phyloP scores from a whole-genome alignment of 2,329 filamentous ascomycete species.

The Aspergillus sp. region DNA sequence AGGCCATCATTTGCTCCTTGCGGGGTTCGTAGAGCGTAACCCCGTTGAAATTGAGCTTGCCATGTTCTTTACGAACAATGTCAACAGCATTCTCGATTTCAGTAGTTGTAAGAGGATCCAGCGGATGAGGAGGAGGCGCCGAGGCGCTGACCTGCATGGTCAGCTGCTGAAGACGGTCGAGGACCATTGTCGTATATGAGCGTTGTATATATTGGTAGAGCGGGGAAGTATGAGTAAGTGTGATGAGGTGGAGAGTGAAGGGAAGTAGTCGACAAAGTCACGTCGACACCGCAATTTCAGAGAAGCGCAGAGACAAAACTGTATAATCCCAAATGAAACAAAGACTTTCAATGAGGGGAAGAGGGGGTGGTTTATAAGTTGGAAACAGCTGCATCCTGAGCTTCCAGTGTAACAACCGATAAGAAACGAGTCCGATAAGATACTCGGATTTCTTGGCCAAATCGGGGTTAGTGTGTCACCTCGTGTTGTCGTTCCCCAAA shows the following conservation, averaged over 20 bases:
- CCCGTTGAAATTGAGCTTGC: slow-evolving; percentile 78
- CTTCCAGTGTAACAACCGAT: slow-evolving; percentile 7
- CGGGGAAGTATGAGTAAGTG: background rate
- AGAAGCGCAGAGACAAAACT: background rate
- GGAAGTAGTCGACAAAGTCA: background rate
- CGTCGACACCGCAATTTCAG: background rate
- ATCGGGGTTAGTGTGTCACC: slow-evolving; percentile 46
- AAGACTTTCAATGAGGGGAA: background rate
- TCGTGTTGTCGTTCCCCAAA: slow-evolving; percentile 8
- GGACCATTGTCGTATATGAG: slow-evolving; percentile 48
- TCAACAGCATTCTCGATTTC: slow-evolving; percentile 74
- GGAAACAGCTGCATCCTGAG: background rate
- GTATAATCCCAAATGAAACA: background rate
- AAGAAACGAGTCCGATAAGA: slow-evolving; percentile 14
- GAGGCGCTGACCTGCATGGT: slow-evolving; percentile 61
- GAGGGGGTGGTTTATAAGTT: slow-evolving; percentile 9
- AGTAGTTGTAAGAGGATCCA: slow-evolving; percentile 70
- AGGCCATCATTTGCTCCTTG: slow-evolving; percentile 79
- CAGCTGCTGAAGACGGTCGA: slow-evolving; percentile 64
- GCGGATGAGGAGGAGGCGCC: slow-evolving; percentile 62
- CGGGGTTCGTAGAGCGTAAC: slow-evolving; percentile 81
- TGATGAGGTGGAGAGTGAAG: background rate
- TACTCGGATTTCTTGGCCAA: slow-evolving; percentile 58
- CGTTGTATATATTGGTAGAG: background rate
- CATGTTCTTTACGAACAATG: slow-evolving; percentile 68